These are phyloP conservation scores for Psilocybe cubensis DNA, from an alignment of 768 basidiomycete species.

Conservation along the genomic window DNA sequence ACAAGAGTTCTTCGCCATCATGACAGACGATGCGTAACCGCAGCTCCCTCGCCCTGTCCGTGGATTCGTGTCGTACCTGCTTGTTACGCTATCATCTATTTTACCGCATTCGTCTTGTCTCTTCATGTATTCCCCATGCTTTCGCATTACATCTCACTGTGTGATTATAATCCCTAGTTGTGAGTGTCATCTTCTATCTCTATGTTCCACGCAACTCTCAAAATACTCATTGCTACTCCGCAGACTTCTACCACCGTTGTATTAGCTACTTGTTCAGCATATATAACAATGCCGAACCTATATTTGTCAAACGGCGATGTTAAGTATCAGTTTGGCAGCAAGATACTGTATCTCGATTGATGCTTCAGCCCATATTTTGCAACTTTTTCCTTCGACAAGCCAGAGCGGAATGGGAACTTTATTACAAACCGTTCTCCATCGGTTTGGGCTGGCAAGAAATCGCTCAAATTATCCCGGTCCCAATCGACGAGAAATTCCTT, in stretches of 20 bases:
- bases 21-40: conserved; percentile 85
- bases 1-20: conserved; percentile 95
- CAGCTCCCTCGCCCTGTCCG: conserved; percentile 1
- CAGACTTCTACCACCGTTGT: conserved; percentile 22
- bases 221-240: conserved; percentile 14
- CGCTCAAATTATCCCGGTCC: conserved; percentile 4
- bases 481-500: background rate
- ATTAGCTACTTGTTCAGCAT: conserved; percentile 17
- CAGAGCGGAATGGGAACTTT: conserved; percentile 11
- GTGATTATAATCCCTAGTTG: conserved; percentile 22
- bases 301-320: conserved; percentile 18
- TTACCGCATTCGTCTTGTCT: conserved; percentile 22
- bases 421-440: conserved; percentile 2
- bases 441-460: conserved; percentile 3
- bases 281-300: conserved; percentile 21
- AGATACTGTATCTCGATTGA: conserved; percentile 15
- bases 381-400: conserved; percentile 11
- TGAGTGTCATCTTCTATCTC: conserved; percentile 15
- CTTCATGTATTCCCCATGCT: conserved; percentile 20
- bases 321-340: conserved; percentile 7
- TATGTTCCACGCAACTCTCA: conserved; percentile 9
- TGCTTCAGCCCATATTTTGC: conserved; percentile 14
- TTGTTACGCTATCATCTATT: conserved; percentile 20
- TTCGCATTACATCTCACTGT: conserved; percentile 20
- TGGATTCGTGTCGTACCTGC: conserved; percentile 11